A percentile compares a stretch with the other conserved stretches of the same genome.
Conservation (phyloP, 495 filamentous ascomycete genomes). For the Apodospora peruviana region DNA sequence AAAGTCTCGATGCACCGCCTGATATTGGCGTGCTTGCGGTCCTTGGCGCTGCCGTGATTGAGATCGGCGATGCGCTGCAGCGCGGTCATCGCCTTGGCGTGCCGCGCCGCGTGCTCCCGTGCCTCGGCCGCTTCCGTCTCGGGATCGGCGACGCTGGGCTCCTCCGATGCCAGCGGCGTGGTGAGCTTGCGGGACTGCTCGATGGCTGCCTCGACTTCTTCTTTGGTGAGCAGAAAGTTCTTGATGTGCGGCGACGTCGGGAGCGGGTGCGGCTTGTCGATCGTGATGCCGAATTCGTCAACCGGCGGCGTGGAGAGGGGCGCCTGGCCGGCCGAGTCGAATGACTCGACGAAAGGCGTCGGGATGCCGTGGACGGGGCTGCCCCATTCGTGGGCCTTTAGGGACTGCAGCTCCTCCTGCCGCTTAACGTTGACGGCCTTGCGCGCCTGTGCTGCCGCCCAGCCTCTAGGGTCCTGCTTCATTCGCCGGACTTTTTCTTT, state of each 20-base stretch:
- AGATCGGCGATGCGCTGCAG: constrained; percentile 71
- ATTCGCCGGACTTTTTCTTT: constrained; percentile 42
- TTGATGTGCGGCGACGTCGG: constrained; percentile 48
- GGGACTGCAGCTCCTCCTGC: constrained; percentile 56
- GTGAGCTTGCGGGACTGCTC: constrained; percentile 58
- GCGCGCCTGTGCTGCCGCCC: constrained; percentile 69
- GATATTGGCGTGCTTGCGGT: constrained; percentile 71
- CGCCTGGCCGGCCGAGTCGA: constrained; percentile 55
- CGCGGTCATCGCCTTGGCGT: constrained; percentile 56
- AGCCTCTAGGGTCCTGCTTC: constrained; percentile 59
- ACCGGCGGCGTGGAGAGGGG: constrained; percentile 24
- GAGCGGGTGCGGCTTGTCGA: constrained; percentile 27
- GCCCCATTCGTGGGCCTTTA: constrained; percentile 57
- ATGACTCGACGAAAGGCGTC: constrained; percentile 79
- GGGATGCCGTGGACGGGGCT: constrained; percentile 71
- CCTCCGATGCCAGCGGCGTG: constrained; percentile 41
- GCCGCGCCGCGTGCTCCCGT: constrained; percentile 33
- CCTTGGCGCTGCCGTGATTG: constrained; percentile 66
- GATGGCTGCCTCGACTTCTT: constrained; percentile 60
- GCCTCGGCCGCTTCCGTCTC: constrained; percentile 33
- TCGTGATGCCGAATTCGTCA: constrained; percentile 29
- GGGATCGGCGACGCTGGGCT: constrained; percentile 37
- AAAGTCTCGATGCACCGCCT: constrained; percentile 80
- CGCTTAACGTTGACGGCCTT: constrained; percentile 74
- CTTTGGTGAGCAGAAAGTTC: constrained; percentile 66